Percentiles rank a stretch among this genome's conserved stretches.
These are phyloP conservation scores for Crucibulum laeve DNA, from an alignment of 768 basidiomycete species.

Conservation along the genomic window DNA sequence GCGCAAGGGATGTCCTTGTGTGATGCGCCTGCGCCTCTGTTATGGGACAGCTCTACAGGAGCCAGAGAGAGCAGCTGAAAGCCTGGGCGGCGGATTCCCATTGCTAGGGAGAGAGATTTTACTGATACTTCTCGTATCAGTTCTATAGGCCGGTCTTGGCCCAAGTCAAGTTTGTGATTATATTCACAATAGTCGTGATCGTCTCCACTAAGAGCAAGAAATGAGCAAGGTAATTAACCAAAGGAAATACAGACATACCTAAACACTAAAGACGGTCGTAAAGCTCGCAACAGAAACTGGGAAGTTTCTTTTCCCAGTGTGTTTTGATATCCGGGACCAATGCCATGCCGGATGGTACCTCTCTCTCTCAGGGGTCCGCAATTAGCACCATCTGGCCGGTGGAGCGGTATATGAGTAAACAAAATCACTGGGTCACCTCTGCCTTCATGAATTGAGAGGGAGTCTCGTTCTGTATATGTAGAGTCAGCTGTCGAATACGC, in stretches of 20 bases:
- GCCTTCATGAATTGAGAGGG: slow-evolving; percentile 15
- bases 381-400: slow-evolving; percentile 55
- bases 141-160: slow-evolving; percentile 11
- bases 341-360: slow-evolving; percentile 67
- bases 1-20: slow-evolving; percentile 64
- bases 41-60: slow-evolving; percentile 18
- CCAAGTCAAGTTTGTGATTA: slow-evolving; percentile 33
- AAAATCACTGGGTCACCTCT: slow-evolving; percentile 54
- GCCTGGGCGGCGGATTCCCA: slow-evolving; percentile 81
- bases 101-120: slow-evolving; percentile 87
- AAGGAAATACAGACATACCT: slow-evolving; percentile 43
- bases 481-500: not conserved
- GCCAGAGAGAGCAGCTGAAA: slow-evolving; percentile 85
- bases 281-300: slow-evolving; percentile 55
- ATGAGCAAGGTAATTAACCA: not conserved
- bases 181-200: slow-evolving; percentile 96
- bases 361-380: slow-evolving; percentile 81
- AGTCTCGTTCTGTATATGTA: not conserved
- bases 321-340: slow-evolving; percentile 83
- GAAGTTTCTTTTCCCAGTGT: slow-evolving; percentile 66
- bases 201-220: slow-evolving; percentile 59
- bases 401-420: slow-evolving; percentile 88
- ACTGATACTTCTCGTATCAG: slow-evolving; percentile 74
- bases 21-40: slow-evolving; percentile 12
- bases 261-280: slow-evolving; percentile 69